These are phyloP conservation scores for Thalia dealbata DNA, from an alignment of 176 grass and related monocot genomes.

Conservation along the genomic window DNA sequence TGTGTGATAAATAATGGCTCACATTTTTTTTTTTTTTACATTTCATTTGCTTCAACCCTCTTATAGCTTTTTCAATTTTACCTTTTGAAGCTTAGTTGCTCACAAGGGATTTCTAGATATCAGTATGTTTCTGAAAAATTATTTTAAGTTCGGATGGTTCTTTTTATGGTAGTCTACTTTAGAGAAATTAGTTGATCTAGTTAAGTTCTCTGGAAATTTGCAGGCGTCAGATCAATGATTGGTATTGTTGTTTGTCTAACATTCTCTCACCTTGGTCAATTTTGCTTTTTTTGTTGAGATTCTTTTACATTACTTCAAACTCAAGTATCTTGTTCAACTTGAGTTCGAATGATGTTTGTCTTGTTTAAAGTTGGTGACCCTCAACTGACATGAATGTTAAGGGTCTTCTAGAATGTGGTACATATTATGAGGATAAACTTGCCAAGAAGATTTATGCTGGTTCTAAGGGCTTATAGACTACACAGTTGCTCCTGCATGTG, in stretches of 20 bases:
- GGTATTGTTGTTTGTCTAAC: not conserved
- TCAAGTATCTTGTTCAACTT: not conserved
- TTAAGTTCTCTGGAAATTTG: not conserved
- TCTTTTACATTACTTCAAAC: not conserved
- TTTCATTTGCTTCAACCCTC: not conserved
- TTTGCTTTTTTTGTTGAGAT: not conserved
- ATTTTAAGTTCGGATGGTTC: not conserved
- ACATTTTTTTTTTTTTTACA: not conserved
- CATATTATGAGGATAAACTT: not conserved
- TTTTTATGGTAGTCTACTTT: not conserved
- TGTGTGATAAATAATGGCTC: not conserved
- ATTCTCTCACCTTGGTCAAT: too few species aligned
- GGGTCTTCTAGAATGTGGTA: not conserved
- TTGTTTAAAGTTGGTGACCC: not conserved
- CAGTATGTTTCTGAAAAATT: not conserved
- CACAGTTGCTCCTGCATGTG: not conserved
- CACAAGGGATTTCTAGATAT: not conserved
- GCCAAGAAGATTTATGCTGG: not conserved
- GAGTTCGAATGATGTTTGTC: not conserved
- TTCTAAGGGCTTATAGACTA: too few species aligned
- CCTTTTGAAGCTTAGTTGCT: constrained; percentile 3
- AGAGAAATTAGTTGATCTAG: not conserved
- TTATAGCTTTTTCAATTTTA: constrained; percentile 1
- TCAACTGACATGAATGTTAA: not conserved
- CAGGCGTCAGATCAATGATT: not conserved